These are phyloP conservation scores for Coniochaeta prunicola DNA, from an alignment of 2,329 filamentous ascomycete species.

Conservation along the genomic window DNA sequence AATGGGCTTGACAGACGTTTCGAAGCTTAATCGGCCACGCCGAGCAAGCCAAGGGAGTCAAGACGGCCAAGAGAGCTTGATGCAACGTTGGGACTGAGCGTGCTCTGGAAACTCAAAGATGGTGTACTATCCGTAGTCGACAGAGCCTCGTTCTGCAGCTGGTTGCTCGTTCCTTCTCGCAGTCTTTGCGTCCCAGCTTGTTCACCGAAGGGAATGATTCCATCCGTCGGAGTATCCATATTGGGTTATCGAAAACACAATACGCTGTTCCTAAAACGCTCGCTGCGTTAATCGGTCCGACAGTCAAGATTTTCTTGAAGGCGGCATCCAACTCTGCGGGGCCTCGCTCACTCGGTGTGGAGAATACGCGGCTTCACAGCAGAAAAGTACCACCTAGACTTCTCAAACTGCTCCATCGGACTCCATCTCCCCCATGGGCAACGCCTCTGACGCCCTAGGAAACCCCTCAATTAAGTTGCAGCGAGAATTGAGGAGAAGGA, in stretches of 20 bases:
- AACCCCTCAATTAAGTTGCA: not conserved
- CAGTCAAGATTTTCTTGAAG: not conserved
- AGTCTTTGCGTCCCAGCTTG: no score
- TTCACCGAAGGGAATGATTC: no score
- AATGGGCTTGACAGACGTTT: no score
- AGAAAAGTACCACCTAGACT: no score
- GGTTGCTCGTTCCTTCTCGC: no score
- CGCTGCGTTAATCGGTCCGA: not conserved
- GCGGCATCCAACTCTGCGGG: not conserved
- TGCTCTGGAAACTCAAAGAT: no score
- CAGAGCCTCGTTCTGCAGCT: not conserved
- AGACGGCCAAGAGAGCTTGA: not conserved
- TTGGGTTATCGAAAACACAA: no score
- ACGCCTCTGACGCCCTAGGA: not conserved
- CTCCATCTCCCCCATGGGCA: not conserved
- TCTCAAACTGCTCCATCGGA: not conserved
- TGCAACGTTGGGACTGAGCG: not conserved
- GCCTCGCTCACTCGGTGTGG: not conserved
- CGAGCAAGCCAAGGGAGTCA: not conserved
- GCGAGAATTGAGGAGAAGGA: not conserved
- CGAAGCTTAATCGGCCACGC: not conserved
- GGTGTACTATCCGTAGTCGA: no score
- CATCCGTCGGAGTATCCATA: no score
- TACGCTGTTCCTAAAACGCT: no score
- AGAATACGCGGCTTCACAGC: no score